A percentile compares a stretch with the other conserved stretches of the same genome.
These are phyloP conservation scores for Psilocybe cubensis DNA, from an alignment of 768 basidiomycete species.

Conservation along the genomic window DNA sequence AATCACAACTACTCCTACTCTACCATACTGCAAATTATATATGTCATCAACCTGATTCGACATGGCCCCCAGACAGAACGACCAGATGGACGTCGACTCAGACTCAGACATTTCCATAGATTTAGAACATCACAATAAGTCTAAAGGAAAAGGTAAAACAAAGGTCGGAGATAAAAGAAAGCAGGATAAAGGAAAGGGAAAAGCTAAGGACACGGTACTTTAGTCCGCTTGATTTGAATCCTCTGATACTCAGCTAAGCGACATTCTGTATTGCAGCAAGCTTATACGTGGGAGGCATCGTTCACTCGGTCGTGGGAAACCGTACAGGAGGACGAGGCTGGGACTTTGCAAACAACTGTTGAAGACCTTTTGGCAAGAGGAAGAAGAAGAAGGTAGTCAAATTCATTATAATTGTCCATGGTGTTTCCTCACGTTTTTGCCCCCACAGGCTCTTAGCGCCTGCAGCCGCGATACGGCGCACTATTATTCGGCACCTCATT, in stretches of 20 bases:
- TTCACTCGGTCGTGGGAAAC: constrained; percentile 97
- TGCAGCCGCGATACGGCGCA: constrained; percentile 86
- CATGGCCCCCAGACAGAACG: constrained; percentile 36
- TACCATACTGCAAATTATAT: background rate
- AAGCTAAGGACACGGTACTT: constrained; percentile 52
- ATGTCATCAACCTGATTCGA: background rate
- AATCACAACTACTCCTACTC: too few species aligned
- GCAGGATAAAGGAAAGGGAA: constrained; percentile 59
- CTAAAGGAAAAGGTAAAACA: constrained; percentile 60
- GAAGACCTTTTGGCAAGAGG: constrained; percentile 88
- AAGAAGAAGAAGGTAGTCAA: constrained; percentile 75
- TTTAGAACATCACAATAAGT: constrained; percentile 42
- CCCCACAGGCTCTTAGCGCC: constrained; percentile 70
- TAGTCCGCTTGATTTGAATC: background rate
- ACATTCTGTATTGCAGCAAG: constrained; percentile 50
- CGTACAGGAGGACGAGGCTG: constrained; percentile 93
- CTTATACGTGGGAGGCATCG: constrained; percentile 95
- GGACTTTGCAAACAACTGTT: constrained; percentile 89
- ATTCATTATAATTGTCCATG: background rate
- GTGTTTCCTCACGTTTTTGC: background rate
- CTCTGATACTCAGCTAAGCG: background rate
- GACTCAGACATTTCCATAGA: constrained; percentile 68
- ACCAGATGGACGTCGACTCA: constrained; percentile 63
- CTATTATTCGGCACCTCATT: constrained; percentile 95
- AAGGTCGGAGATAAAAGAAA: constrained; percentile 56